Base-by-base conservation (phyloP, 2,329 filamentous ascomycete species). In the Ophiostoma australiae region DNA sequence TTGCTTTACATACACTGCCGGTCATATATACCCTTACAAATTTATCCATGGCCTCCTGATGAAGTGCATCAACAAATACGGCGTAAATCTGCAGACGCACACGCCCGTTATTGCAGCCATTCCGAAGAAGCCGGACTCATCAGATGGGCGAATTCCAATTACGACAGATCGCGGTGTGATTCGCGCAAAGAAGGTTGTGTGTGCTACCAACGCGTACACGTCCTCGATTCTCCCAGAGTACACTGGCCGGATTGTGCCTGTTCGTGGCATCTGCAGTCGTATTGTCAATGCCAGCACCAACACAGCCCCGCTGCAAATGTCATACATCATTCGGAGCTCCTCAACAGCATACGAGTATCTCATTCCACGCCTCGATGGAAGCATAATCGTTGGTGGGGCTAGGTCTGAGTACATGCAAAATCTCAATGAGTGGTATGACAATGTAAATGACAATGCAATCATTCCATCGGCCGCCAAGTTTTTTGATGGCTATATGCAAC, bases 1-100 rank as follows among this genome's bases (percentile, higher is more conserved):
- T 7, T 65, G 61, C 27, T 65, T 65, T 27, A 65, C 61, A 8
- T 65, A 65, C 61, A 65, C 61, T 20, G 61, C 61, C 17, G 61
- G 61, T 8, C 61, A 65, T 31, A 65, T 65, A 10, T 65, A 20
- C 5, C 61, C 61, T 10, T 65, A 65, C 61, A 65, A 65, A 27
- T 65, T 65, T 13, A 65, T 65, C 27, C 61, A 65, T 65, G 61
- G 61, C 11, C 61, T 65, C 35, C 27, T 65, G 13, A 20, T 31
- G n/a, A 65, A 37, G 31, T 65, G 61, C 20, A 65, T 65, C 31
- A 20, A 33, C 61, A 37, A 65, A 20, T 65, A 65, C 33, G 15
- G 61, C 35, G 61, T 65, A 4, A 65, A 65, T 17, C 17, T 65
- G 3, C 61, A 65, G 33, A 65, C 61, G 11, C 31, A 65, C 27